phyloP scores from a whole-genome alignment of 2,329 filamentous ascomycete species.

The Eutypella sp. region DNA sequence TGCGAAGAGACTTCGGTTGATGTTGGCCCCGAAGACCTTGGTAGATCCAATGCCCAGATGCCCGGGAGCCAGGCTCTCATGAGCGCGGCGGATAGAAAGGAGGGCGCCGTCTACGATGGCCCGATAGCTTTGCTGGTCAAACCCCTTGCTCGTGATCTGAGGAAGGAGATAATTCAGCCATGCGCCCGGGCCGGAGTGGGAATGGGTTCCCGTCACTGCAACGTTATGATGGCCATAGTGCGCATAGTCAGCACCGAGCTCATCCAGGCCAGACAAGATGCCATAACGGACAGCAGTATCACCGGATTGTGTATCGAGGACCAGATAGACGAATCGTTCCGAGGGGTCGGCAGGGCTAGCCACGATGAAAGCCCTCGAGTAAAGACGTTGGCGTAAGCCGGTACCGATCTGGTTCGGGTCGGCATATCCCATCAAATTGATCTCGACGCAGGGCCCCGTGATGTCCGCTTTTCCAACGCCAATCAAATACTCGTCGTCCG shows the following conservation, averaged over 20 bases:
- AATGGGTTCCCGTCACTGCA: conserved; percentile 88
- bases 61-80: conserved; percentile 59
- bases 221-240: conserved; percentile 76
- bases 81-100: conserved; percentile 75
- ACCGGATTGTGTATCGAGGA: conserved; percentile 81
- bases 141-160: conserved; percentile 83
- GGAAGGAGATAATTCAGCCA: conserved; percentile 94
- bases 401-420: conserved; percentile 76
- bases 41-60: conserved; percentile 53
- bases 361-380: conserved; percentile 85
- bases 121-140: conserved; percentile 78
- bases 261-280: conserved; percentile 69
- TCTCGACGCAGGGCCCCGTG: conserved; percentile 73
- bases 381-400: conserved; percentile 80
- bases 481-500: conserved; percentile 42
- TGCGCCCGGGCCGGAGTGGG: conserved; percentile 83
- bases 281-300: conserved; percentile 85
- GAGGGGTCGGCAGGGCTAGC: conserved; percentile 59
- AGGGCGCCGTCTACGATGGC: conserved; percentile 85
- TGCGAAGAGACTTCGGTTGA: conserved; percentile 83
- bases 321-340: conserved; percentile 79
- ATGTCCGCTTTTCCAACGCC: conserved; percentile 56
- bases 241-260: conserved; percentile 66
- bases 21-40: conserved; percentile 70
- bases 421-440: conserved; percentile 90